phyloP scores from a whole-genome alignment of 2,329 filamentous ascomycete genomes.

The Diplocarpon mali region DNA sequence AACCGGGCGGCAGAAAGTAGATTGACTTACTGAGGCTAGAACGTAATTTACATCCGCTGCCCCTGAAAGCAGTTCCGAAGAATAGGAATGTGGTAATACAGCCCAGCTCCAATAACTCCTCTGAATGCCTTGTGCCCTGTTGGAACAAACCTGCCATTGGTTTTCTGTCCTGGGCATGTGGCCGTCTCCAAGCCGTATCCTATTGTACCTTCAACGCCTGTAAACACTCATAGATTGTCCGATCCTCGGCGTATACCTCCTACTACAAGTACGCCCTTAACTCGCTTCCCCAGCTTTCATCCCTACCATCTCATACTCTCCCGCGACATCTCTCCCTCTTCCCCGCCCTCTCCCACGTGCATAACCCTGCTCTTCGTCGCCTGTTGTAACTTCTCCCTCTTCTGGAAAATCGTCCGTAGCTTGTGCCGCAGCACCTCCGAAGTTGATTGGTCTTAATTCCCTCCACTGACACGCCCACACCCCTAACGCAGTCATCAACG shows the following conservation, averaged over 20 bases:
- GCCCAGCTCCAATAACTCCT: constrained; percentile 11
- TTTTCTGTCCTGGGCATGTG: background rate
- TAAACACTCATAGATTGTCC: background rate
- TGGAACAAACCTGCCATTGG: background rate
- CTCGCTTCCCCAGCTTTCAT: constrained; percentile 31
- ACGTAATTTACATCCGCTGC: background rate
- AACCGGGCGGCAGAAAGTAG: too few relatives aligned
- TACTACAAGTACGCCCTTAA: background rate
- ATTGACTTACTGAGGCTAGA: too few relatives aligned
- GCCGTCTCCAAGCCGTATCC: background rate
- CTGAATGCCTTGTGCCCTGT: constrained; percentile 12
- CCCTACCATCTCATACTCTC: constrained; percentile 56
- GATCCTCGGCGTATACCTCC: background rate
- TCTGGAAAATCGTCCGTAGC: constrained; percentile 12
- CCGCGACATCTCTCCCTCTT: constrained; percentile 41
- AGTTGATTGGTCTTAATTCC: constrained; percentile 79
- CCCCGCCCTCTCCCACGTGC: constrained; percentile 39
- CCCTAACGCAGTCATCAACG: constrained; percentile 58
- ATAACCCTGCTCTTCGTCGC: constrained; percentile 27
- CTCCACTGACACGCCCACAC: constrained; percentile 89
- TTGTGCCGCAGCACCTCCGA: constrained; percentile 46
- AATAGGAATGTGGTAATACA: constrained; percentile 3
- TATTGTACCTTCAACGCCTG: background rate
- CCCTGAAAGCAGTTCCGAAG: constrained; percentile 1
- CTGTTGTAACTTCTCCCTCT: constrained; percentile 11